Percentiles rank a stretch among this genome's conserved stretches.
Evolutionary conservation across 805 yeast genomes (phyloP).

Genomic region (Candida boidinii): DNA sequence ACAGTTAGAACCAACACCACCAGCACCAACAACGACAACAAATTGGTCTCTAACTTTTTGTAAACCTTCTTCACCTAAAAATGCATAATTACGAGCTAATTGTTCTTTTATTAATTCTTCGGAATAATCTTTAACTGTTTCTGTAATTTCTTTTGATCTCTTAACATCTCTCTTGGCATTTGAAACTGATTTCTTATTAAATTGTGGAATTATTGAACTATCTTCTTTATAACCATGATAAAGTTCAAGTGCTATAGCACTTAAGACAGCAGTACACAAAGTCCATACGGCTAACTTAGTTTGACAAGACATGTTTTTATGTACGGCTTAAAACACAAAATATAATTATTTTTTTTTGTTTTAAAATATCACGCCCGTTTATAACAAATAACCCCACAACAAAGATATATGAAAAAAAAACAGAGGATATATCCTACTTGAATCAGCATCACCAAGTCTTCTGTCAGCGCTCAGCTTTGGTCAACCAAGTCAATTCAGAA

Average conservation of each 20-base stretch:
- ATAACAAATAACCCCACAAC: too few relatives aligned
- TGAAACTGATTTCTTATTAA: background rate
- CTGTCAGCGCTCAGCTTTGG: too few relatives aligned
- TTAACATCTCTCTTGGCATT: background rate
- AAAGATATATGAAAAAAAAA: too few relatives aligned
- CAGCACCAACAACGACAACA: constrained; percentile 83
- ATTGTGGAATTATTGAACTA: background rate
- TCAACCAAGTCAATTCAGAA: too few relatives aligned
- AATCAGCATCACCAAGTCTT: too few relatives aligned
- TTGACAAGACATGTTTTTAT: background rate
- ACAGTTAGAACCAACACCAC: constrained; percentile 98
- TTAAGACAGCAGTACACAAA: constrained; percentile 21
- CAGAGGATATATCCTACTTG: too few relatives aligned
- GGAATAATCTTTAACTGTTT: constrained; percentile 25
- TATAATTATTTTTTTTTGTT: background rate
- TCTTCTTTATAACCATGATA: constrained; percentile 19
- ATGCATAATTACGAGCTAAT: constrained; percentile 88
- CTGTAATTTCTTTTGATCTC: constrained; percentile 2
- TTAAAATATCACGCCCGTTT: too few relatives aligned
- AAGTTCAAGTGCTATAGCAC: constrained; percentile 29
- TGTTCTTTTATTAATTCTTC: constrained; percentile 84
- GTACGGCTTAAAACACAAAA: too few relatives aligned
- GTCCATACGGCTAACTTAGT: constrained; percentile 10
- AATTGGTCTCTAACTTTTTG: constrained; percentile 57
- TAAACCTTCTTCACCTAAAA: constrained; percentile 83